Conservation (phyloP, 1,139 yeast genomes). For the Casaregolazyma suthepensis region DNA sequence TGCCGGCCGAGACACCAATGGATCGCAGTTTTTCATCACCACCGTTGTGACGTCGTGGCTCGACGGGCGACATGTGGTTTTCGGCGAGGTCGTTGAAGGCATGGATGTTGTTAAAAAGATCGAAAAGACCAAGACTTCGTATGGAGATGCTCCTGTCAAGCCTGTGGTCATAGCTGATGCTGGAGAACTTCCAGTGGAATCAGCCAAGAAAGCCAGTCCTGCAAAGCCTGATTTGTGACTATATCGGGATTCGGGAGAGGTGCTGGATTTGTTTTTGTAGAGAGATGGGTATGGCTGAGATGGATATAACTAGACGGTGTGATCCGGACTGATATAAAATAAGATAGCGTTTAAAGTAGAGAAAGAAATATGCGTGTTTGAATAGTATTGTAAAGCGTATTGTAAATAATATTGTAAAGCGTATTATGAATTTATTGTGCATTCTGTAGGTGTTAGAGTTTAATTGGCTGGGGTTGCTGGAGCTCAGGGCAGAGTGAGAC, state of each 20-base stretch:
- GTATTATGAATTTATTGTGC: too few relatives aligned
- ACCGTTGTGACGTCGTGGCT: conserved; percentile 95
- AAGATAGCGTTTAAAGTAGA: too few relatives aligned
- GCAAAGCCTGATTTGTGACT: conserved; percentile 19
- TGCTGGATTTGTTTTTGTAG: conserved; percentile 9
- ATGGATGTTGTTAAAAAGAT: conserved; percentile 85
- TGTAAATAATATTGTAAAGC: too few relatives aligned
- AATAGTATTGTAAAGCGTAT: too few relatives aligned
- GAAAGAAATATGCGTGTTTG: too few relatives aligned
- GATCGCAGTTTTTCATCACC: conserved; percentile 98
- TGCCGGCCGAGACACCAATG: conserved; percentile 99
- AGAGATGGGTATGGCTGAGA: neutral
- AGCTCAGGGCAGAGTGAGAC: too few relatives aligned
- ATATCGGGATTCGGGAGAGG: conserved; percentile 13
- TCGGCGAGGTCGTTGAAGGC: conserved; percentile 94
- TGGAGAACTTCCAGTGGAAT: conserved; percentile 54
- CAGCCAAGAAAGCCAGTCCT: conserved; percentile 11
- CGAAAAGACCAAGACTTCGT: conserved; percentile 68
- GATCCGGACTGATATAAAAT: neutral
- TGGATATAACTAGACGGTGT: neutral
- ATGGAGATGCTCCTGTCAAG: conserved; percentile 66
- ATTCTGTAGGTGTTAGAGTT: too few relatives aligned
- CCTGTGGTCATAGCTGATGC: conserved; percentile 66
- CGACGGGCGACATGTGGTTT: conserved; percentile 98
- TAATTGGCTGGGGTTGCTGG: too few relatives aligned